Conservation (phyloP, 192 early-diverging fungal species). For the Podila horticola region DNA sequence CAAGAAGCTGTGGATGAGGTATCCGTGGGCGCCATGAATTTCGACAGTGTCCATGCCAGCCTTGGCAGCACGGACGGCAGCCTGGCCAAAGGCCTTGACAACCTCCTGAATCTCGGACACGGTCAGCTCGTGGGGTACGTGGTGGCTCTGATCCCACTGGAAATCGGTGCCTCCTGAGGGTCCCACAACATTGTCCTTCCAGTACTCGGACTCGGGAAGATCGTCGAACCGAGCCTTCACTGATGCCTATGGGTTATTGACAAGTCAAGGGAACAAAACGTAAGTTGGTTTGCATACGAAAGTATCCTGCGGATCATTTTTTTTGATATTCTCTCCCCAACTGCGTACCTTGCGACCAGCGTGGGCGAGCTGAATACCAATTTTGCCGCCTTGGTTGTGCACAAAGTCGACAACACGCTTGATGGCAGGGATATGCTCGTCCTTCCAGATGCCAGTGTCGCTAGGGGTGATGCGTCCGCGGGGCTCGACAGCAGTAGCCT, state of each 20-base stretch:
- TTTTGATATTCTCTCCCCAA: conserved; percentile 52
- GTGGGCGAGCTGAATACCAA: conserved; percentile 84
- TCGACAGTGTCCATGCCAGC: conserved; percentile 92
- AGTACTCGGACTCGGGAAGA: conserved; percentile 52
- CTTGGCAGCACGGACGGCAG: conserved; percentile 73
- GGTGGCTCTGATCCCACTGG: conserved; percentile 49
- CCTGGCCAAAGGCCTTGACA: conserved; percentile 67
- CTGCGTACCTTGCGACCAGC: conserved; percentile 76
- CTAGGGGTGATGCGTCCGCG: conserved; percentile 82
- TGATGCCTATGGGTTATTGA: conserved; percentile 2
- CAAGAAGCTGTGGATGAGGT: conserved; percentile 84
- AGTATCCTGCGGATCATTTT: no score
- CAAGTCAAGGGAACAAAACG: not conserved
- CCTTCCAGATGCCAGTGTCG: conserved; percentile 84
- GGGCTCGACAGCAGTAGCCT: conserved; percentile 74
- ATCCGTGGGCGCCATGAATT: conserved; percentile 91
- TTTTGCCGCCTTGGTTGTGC: conserved; percentile 66
- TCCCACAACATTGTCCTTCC: conserved; percentile 75
- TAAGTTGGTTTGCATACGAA: not conserved
- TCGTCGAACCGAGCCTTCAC: conserved; percentile 2
- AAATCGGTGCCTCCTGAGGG: conserved; percentile 59
- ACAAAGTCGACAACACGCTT: conserved; percentile 67
- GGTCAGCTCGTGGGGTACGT: conserved; percentile 65
- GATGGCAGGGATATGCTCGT: conserved; percentile 75
- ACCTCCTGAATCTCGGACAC: conserved; percentile 72